These are phyloP conservation scores for Zancudomyces culisetae DNA, from an alignment of 371 early-diverging fungal genomes.

Conservation along the genomic window DNA sequence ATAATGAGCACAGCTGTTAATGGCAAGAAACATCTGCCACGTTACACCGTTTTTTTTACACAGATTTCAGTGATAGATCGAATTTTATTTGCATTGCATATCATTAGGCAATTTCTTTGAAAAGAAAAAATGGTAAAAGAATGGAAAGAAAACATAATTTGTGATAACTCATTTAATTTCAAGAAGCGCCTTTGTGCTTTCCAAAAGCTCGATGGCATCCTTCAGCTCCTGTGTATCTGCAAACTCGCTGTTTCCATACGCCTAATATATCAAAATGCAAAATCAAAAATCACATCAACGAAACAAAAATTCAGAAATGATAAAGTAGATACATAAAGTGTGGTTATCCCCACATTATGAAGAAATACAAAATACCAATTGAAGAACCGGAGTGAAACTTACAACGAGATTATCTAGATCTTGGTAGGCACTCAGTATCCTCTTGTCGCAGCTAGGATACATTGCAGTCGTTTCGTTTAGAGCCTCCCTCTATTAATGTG, in stretches of 20 bases:
- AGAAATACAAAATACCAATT: neutral
- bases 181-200: neutral
- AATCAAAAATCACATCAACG: neutral
- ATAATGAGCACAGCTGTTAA: too few relatives aligned
- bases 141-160: too few relatives aligned
- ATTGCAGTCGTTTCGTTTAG: neutral
- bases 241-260: neutral
- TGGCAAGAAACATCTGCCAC: too few relatives aligned
- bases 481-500: neutral
- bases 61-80: too few relatives aligned
- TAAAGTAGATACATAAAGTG: neutral
- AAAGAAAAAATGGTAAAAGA: too few relatives aligned
- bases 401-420: neutral
- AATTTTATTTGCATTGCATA: too few relatives aligned
- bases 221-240: neutral
- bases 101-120: too few relatives aligned
- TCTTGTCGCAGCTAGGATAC: neutral
- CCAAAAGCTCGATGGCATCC: neutral
- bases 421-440: neutral
- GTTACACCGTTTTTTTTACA: too few relatives aligned
- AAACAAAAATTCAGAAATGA: neutral
- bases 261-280: neutral
- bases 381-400: too few relatives aligned
- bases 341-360: neutral
- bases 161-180: too few relatives aligned